These are phyloP conservation scores for Neostapfia colusana DNA, from an alignment of 176 grass and related monocot species.

Conservation along the genomic window DNA sequence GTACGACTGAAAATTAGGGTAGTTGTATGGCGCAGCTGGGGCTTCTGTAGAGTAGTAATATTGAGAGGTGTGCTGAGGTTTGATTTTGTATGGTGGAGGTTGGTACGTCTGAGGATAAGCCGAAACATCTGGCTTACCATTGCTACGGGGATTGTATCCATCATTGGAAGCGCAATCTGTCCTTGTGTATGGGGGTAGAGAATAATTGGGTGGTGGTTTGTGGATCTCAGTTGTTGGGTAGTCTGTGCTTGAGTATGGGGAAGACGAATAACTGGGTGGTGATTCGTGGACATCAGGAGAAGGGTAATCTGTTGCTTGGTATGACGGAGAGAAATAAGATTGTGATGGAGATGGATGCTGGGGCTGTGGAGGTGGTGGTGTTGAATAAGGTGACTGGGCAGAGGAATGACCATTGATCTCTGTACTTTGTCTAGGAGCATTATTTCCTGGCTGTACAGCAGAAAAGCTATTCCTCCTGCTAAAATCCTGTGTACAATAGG, in stretches of 20 bases:
- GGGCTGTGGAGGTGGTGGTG: slow-evolving; percentile 32
- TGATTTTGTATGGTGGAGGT: slow-evolving; percentile 52
- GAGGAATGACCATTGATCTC: slow-evolving; percentile 47
- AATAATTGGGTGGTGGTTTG: slow-evolving; percentile 57
- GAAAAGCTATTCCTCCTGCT: slow-evolving; percentile 63
- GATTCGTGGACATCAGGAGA: slow-evolving; percentile 48
- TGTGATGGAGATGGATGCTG: slow-evolving; percentile 40
- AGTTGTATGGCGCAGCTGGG: slow-evolving; percentile 55
- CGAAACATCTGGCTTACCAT: slow-evolving; percentile 37
- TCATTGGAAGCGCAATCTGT: slow-evolving; percentile 52
- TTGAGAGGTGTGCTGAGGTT: slow-evolving; percentile 60
- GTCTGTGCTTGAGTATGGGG: slow-evolving; percentile 45
- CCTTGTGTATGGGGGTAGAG: slow-evolving; percentile 56
- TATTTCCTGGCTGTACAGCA: slow-evolving; percentile 46
- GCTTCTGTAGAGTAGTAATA: slow-evolving; percentile 63
- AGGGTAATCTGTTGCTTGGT: slow-evolving; percentile 53
- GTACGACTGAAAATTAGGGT: slow-evolving; percentile 96
- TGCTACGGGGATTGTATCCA: slow-evolving; percentile 43
- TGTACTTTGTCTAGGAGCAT: slow-evolving; percentile 17
- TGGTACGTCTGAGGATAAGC: slow-evolving; percentile 68
- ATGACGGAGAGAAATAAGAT: slow-evolving; percentile 53
- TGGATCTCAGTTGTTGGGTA: slow-evolving; percentile 61
- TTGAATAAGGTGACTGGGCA: slow-evolving; percentile 52
- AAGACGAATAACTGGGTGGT: slow-evolving; percentile 42
- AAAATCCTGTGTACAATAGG: slow-evolving; percentile 50